Evolutionary conservation across 805 yeast species (phyloP), one percentile per base, ranked within the genome.

Genomic region (Schwanniomyces occidentalis): DNA sequence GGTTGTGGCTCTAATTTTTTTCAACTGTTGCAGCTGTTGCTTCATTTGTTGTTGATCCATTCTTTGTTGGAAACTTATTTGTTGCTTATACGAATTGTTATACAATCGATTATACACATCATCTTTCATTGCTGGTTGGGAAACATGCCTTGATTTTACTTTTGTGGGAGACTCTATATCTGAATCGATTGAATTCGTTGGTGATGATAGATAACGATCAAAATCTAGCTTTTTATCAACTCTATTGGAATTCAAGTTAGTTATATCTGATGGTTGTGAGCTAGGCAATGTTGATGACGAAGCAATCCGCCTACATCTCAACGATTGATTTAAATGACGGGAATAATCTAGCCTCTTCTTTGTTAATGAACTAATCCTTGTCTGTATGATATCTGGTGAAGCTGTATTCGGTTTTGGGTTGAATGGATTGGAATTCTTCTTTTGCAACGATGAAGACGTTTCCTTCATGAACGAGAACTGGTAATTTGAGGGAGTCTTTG

Each of bases 381-480:
- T 22, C 10, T 22, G 24, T 6, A 20, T 17, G 13, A 16, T 9
- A 12, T 24, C 14, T 9, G 24, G 13, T 10, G 34, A 20, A 8
- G 20, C 32, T 15, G n/a, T 21, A 12, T 27, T 30, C 14, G 36
- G 21, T 5, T 32, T 31, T 8, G 36, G 30, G 21, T 23, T 23
- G 12, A 27, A 37, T 37, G 40, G 29, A 31, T 37, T 41, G 38
- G 31, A 40, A 38, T 34, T 53, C 41, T 56, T 61, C 37, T 65
- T 62, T 37, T 56, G 55, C 13, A 56, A 45, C 1, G 72, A 65
- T 2, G 70, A 61, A 8, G 69, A 44, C 0, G 72, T 67, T 7
- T 61, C 69, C 25, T 53, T 51, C 73, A 67, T 67, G 39, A 67
- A 67, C 5, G 71, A 63, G 30, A 58, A 54, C 27, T 46, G 53